Conservation (phyloP, 257 asterid species). For the Solanum appendiculatum region DNA sequence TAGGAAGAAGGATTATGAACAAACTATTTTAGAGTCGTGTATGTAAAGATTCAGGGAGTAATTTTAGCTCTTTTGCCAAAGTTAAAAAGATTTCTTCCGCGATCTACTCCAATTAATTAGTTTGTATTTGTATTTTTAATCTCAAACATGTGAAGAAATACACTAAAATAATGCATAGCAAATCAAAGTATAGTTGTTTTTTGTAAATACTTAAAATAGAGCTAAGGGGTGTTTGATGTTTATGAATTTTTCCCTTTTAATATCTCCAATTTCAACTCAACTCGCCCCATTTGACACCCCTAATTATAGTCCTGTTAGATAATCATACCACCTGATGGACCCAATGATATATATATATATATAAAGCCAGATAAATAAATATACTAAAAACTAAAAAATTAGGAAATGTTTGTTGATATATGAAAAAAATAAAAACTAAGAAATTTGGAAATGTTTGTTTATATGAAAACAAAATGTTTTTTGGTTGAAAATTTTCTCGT, state of each 20-base stretch:
- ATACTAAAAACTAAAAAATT: no score
- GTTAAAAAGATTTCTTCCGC: not conserved
- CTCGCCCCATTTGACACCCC: no score
- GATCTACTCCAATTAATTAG: not conserved
- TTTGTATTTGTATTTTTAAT: not conserved
- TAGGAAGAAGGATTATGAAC: not conserved
- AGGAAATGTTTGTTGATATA: no score
- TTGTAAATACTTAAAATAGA: not conserved
- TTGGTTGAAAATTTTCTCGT: no score
- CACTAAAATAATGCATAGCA: not conserved
- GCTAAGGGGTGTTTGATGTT: not conserved
- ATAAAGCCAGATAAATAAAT: no score
- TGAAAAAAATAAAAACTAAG: no score
- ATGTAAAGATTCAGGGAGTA: not conserved
- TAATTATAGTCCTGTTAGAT: not conserved
- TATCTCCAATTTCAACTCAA: not conserved
- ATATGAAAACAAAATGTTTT: no score
- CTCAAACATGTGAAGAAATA: not conserved
- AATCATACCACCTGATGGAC: not conserved
- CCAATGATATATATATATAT: not conserved
- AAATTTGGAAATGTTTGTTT: no score
- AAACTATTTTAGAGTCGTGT: not conserved
- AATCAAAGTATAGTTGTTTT: no score
- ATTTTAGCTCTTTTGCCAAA: no score
- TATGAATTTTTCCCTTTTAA: not conserved